Evolutionary conservation across 2,329 filamentous ascomycete species (phyloP), one percentile per base, ranked within the genome.

Genomic region (Chrysoporthe austroafricana): DNA sequence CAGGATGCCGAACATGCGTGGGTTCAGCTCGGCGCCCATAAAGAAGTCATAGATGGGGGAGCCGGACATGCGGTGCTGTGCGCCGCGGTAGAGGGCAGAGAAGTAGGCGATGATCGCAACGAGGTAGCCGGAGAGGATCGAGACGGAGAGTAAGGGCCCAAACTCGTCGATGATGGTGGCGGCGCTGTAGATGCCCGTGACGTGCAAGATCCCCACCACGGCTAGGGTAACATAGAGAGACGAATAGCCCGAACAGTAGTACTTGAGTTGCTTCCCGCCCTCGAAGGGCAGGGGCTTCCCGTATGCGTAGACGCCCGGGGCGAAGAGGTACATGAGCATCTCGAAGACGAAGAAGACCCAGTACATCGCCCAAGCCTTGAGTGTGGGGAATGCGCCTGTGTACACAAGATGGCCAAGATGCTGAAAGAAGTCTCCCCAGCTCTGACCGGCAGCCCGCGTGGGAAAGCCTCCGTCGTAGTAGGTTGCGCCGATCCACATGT

Each of bases 401-500:
- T 94, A 96, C 64, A 92, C 88, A 70, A 97, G 83, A 70, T 89
- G 76, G 71, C 81, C 85, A 77, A 98, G 79, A 72, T 97, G 90
- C 67, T 83, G 79, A 65, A 86, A 84, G 77, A 97, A 98, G 21
- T 95, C 89, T 14, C 76, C 72, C 77, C 88, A 87, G 73, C 84
- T 89, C 83, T 97, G 86, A 54, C 86, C 91, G 56, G 86, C 77
- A 2, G 81, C 81, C 1, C 88, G 91, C 56, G 82, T 81, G 18
- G 96, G 96, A 63, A 96, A 84, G 71, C 91, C 89, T 73, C 95
- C 95, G 76, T 93, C 84, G 81, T 97, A 99, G 82, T 95, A 97
- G 62, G 90, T 94, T 44, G 95, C 92, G 62, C 96, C 96, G 79
- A 97, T 90, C 94, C 94, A 98, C 94, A 99, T 97, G 82, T 97